Evolutionary conservation across 345 rosid species (phyloP).

Genomic region (Lepidium aucheri): DNA sequence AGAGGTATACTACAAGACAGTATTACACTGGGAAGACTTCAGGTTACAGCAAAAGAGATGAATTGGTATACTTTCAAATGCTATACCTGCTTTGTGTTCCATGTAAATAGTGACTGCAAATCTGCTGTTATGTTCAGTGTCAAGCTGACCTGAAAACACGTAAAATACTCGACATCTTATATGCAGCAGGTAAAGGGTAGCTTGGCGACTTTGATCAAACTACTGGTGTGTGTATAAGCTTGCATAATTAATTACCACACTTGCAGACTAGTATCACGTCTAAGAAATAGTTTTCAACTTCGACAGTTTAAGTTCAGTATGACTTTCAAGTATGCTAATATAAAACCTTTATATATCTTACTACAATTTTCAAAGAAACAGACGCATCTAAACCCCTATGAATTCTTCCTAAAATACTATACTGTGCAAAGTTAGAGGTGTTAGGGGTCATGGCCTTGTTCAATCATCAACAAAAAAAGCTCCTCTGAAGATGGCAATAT

Average conservation of each 20-base stretch:
- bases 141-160: constrained; percentile 66
- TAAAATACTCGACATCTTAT: background rate
- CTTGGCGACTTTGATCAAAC: background rate
- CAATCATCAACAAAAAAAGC: background rate
- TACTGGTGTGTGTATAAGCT: background rate
- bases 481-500: background rate
- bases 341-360: background rate
- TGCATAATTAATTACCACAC: background rate
- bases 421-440: background rate
- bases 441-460: background rate
- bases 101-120: constrained; percentile 75
- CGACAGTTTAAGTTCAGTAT: background rate
- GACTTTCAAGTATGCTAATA: constrained; percentile 3
- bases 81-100: constrained; percentile 96
- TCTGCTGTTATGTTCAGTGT: constrained; percentile 87
- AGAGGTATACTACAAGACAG: background rate
- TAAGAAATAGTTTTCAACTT: background rate
- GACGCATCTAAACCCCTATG: background rate
- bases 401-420: background rate
- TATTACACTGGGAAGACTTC: background rate
- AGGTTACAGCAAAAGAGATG: background rate
- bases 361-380: background rate
- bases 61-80: background rate
- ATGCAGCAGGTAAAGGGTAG: background rate
- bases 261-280: background rate